Conservation (phyloP, 2,329 filamentous ascomycete genomes). For the Coniosporium tulheliwenetii region DNA sequence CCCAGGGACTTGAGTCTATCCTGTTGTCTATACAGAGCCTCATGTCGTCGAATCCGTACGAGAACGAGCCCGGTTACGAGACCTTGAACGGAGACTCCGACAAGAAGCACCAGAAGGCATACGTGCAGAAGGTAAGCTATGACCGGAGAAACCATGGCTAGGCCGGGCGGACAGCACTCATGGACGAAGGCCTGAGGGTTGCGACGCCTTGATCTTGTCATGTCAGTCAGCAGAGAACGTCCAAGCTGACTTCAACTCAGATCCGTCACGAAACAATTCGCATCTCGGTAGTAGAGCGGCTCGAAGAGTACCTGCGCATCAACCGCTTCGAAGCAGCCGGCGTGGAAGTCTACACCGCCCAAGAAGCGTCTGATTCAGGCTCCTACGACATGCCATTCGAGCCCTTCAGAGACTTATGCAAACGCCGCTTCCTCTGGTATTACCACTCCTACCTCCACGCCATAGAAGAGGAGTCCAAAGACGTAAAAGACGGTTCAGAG, state of each 20-base stretch:
- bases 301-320: conserved; percentile 66
- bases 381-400: conserved; percentile 52
- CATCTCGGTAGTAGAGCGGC: conserved; percentile 68
- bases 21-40: conserved; percentile 91
- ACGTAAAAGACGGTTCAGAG: conserved; percentile 44
- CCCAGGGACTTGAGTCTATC: conserved; percentile 87
- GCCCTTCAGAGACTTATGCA: conserved; percentile 80
- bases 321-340: conserved; percentile 28
- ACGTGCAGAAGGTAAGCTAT: conserved; percentile 55
- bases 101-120: conserved; percentile 57
- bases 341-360: conserved; percentile 32
- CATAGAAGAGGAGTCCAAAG: conserved; percentile 46
- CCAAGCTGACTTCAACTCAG: conserved; percentile 25
- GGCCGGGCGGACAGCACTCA: too few relatives aligned
- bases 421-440: conserved; percentile 90
- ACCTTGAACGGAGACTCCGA: conserved; percentile 46
- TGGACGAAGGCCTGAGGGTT: too few relatives aligned
- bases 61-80: conserved; percentile 92
- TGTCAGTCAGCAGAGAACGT: too few relatives aligned
- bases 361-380: conserved; percentile 29
- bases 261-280: conserved; percentile 84
- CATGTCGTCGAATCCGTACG: conserved; percentile 86
- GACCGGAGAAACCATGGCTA: neutral
- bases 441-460: conserved; percentile 70
- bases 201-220: too few relatives aligned